Conservation (phyloP, 306 rosid species). For the Sicyos edulis region DNA sequence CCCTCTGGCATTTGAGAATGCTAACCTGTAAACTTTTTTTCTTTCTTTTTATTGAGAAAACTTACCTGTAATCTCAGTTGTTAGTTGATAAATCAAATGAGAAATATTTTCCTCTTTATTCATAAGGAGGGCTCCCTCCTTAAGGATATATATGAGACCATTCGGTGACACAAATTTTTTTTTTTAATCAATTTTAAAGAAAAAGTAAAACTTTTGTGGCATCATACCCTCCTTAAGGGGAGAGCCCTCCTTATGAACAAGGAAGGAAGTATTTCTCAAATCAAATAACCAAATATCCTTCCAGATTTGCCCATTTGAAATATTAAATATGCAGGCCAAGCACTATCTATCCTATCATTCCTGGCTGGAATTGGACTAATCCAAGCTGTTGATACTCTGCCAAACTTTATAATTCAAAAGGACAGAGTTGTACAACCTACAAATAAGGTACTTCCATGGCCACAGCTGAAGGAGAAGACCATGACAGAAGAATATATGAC, state of each 20-base stretch:
- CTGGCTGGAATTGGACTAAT: slow-evolving; percentile 12
- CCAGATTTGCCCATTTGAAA: not conserved
- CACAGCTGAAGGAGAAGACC: not conserved
- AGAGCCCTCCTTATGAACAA: too few relatives aligned
- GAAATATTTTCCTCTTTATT: too few relatives aligned
- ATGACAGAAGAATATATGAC: not conserved
- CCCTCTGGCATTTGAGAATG: too few relatives aligned
- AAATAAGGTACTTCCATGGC: not conserved
- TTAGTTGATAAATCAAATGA: not conserved
- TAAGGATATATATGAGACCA: too few relatives aligned
- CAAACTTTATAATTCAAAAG: not conserved
- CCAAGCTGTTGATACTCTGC: slow-evolving; percentile 5
- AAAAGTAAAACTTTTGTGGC: too few relatives aligned
- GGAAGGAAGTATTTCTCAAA: too few relatives aligned
- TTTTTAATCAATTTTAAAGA: too few relatives aligned
- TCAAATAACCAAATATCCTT: not conserved
- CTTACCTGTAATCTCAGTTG: not conserved
- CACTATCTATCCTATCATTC: not conserved
- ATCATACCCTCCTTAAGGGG: too few relatives aligned
- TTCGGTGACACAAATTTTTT: too few relatives aligned
- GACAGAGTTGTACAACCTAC: not conserved
- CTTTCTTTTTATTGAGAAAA: too few relatives aligned
- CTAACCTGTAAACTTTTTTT: too few relatives aligned
- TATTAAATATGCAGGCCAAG: slow-evolving; percentile 9
- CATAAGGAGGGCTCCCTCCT: too few relatives aligned